Evolutionary conservation across 306 rosid species (phyloP), one percentile per base, ranked within the genome.

Genomic region (Acmispon strigosus): DNA sequence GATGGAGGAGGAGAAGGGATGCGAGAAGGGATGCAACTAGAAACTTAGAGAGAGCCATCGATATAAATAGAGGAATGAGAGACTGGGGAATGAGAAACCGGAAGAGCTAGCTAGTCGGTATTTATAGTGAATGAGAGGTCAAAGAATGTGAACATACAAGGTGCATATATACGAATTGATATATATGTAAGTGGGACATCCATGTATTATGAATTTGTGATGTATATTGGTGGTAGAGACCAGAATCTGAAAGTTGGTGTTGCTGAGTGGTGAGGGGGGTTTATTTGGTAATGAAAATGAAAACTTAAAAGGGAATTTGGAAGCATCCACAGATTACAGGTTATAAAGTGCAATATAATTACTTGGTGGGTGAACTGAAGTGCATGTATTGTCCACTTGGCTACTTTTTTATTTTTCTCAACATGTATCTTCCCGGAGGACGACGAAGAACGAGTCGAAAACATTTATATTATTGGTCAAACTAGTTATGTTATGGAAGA

Each of bases 21-120:
- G 77, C 50, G 50, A 91, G 78, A 75, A 87, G 82, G 8, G 74
- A 84, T 61, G 72, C 67, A 48, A 72, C 9, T 52, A 87, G 44
- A 75, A 69, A 59, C 76, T 85, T 87, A 18, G 88, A 71, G 81
- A 80, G 45, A 70, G 87, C 69, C 97, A 88, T 90, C n/a, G n/a
- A n/a, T n/a, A n/a, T n/a, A n/a, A n/a, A n/a, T n/a, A n/a, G n/a
- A n/a, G n/a, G n/a, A n/a, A n/a, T n/a, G n/a, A n/a, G n/a, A n/a
- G n/a, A n/a, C n/a, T n/a, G n/a, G n/a, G n/a, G 56, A 62, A 79
- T 48, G 69, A 78, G 54, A 63, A 73, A 16, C 48, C 55, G 22
- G 53, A 42, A 61, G 70, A 44, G 32, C 0, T 27, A 27, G 58
- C 12, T 27, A 27, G 58, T 10, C 2, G 2, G 44, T 86, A 90